Percentiles rank a stretch among this genome's conserved stretches.
Conservation (phyloP, 768 basidiomycete species). For the Boletus sensibilis region DNA sequence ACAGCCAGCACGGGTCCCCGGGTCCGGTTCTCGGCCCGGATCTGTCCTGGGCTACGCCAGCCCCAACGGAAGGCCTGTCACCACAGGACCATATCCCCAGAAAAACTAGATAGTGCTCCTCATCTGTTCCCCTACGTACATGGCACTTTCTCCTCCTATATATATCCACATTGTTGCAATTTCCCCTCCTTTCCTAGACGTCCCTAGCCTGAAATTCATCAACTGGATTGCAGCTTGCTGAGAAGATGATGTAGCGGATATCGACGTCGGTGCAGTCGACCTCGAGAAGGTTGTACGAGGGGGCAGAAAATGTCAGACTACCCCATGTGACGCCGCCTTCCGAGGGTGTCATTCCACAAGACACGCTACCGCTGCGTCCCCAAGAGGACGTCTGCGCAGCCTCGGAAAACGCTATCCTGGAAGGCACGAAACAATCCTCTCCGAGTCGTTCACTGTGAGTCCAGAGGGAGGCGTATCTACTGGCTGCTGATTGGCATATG, state of each 20-base stretch:
- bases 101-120: too few relatives aligned
- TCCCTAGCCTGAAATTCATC: too few relatives aligned
- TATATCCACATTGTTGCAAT: too few relatives aligned
- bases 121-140: too few relatives aligned
- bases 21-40: too few relatives aligned
- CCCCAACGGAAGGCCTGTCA: too few relatives aligned
- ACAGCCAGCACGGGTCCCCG: too few relatives aligned
- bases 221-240: slow-evolving; percentile 44
- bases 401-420: slow-evolving; percentile 52
- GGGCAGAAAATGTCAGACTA: slow-evolving; percentile 61
- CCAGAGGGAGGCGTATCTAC: slow-evolving; percentile 25
- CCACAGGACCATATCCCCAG: too few relatives aligned
- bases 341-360: slow-evolving; percentile 36
- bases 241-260: slow-evolving; percentile 49
- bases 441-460: slow-evolving; percentile 23
- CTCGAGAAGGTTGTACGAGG: slow-evolving; percentile 50
- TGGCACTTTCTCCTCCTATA: too few relatives aligned
- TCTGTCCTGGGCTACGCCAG: too few relatives aligned
- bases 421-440: slow-evolving; percentile 35
- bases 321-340: slow-evolving; percentile 40
- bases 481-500: slow-evolving; percentile 12
- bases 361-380: slow-evolving; percentile 42
- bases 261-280: slow-evolving; percentile 70
- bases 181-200: too few relatives aligned
- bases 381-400: slow-evolving; percentile 42